A percentile compares a stretch with the other conserved stretches of the same genome.
Conservation (phyloP, 345 rosid species). For the sweet orange (Citrus sinensis) region DVS_A1.0 CM039169.1:2666001-2666500, state of each 20-base stretch:
- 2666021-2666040: background rate
- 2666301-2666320: background rate
- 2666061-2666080: background rate
- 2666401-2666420: conserved; percentile 47
- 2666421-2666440: conserved; percentile 48
- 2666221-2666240: background rate
- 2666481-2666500: conserved; percentile 68
- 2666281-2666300: background rate
- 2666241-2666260: background rate
- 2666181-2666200: background rate
- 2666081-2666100: background rate
- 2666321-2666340: background rate
- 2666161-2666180: background rate
- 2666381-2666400: background rate
- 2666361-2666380: background rate
- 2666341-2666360: background rate
- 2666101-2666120: background rate
- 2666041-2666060: background rate
- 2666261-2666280: conserved; percentile 11
- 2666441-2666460: conserved; percentile 48
- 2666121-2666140: background rate
- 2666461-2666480: conserved; percentile 69
- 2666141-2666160: background rate
- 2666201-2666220: background rate
- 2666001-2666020: background rate